Evolutionary conservation across 2,329 filamentous ascomycete species (phyloP), one percentile per base, ranked within the genome.

Genomic region (Arthrobotrys conoides): DNA sequence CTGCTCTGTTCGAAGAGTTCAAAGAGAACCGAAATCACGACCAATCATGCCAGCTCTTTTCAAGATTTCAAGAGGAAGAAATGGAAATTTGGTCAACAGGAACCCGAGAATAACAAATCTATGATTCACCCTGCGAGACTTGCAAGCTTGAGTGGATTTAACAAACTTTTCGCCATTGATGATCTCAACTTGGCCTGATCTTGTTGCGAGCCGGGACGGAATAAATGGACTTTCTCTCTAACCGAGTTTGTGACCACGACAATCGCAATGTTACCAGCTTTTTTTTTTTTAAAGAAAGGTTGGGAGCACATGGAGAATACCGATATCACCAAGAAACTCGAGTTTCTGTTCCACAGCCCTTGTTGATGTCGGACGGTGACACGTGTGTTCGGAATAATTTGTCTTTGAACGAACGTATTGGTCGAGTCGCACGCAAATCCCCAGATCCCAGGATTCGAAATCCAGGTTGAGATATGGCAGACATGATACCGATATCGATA

Each of bases 181-280:
- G 61, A 72, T 49, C 24, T 72, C 59, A 72, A 49, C 49, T 61
- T 36, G 64, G 64, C 33, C 48, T 44, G 61, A 61, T 51, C n/a
- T 36, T 65, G 14, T 22, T 22, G 49, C 70, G 61, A 67, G 24
- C 36, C 44, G 20, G 30, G 24, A 53, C 71, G 55, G 64, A 59
- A 75, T 24, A 41, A 75, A 75, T 36, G 27, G 53, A 75, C 55
- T 63, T 75, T 69, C 38, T 36, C 59, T n/a, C 20, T 24, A 61
- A 61, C 18, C 57, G 33, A 61, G 24, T n/a, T 36, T 12, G 27
- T 36, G 8, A 4, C 33, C 16, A 44, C 38, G 6, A 69, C 22
- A 8, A 14, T 30, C 38, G 10, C n/a, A 33, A 36, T 12, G 2
- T 18, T 18, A 30, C 48, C 38, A 18, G 18, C n/a, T 18, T 20